Base-by-base conservation (phyloP, 164 flowering plant genomes). In the Piper longum region DNA sequence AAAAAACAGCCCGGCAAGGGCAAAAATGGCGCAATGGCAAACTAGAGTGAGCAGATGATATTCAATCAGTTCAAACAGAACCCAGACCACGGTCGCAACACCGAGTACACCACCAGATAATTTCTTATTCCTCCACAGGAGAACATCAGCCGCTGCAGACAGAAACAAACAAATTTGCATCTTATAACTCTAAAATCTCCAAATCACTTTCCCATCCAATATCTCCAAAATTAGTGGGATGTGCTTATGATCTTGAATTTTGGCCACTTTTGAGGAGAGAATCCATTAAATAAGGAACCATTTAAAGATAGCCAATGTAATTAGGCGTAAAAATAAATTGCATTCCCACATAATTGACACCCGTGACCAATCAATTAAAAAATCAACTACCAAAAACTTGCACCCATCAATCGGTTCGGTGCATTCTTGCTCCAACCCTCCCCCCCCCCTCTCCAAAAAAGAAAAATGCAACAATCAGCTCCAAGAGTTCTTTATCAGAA, bases 71-170 rank as follows among this genome's bases (percentile, higher is more conserved):
- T 89, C 98, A 63, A 92, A 92, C 39, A 89, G 73, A 71, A 84
- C 77, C 92, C 92, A 92, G 17, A 80, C 43, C 3, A 78, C 87
- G 2, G 98, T 92, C 11, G 85, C 96, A 7, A 71, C 83, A 56
- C 86, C 91, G 18, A 91, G 82, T 12, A 80, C 91, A 40, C 81
- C 75, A 1, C 74, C 96, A 3, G 98, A 87, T 18, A 83, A 71
- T 80, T 92, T 87, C 81, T 87, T 89, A 76, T 89, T 83, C 79
- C 96, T 89, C 98, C 98, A 92, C 67, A 89, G 66, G 67, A 92
- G 81, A 18, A 92, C 66, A 72, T 92, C 93, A 48, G 98, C 96
- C 58, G 91, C 98, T 91, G 78, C 73, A 70, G n/a, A 17, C 57
- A 17, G 52, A 56, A 13, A 6, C n/a, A 55, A 4, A 55, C 16